A percentile compares a stretch with the other conserved stretches of the same genome.
Evolutionary conservation across 2,329 filamentous ascomycete genomes (phyloP).

Genomic region (Diaporthe sp.): DNA sequence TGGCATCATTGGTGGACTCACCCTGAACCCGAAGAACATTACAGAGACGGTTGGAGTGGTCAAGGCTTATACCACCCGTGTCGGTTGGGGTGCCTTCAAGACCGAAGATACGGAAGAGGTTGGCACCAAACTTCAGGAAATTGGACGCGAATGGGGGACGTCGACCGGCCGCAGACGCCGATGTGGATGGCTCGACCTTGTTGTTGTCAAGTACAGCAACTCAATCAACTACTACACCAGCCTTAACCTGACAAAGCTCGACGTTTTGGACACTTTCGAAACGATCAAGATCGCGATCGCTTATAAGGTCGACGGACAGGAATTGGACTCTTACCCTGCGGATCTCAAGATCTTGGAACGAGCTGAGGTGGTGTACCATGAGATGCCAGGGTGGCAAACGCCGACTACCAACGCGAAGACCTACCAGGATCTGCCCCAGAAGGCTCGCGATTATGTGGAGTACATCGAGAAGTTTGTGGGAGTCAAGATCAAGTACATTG

Average conservation of each 20-base stretch:
- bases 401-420: slow-evolving; percentile 71
- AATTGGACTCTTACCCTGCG: slow-evolving; percentile 75
- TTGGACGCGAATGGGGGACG: slow-evolving; percentile 52
- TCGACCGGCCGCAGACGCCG: slow-evolving; percentile 68
- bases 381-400: slow-evolving; percentile 77
- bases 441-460: slow-evolving; percentile 70
- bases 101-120: slow-evolving; percentile 63
- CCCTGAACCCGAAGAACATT: slow-evolving; percentile 68
- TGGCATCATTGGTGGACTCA: slow-evolving; percentile 71
- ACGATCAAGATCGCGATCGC: slow-evolving; percentile 82
- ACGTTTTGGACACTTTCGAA: slow-evolving; percentile 80
- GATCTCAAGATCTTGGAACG: slow-evolving; percentile 70
- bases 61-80: slow-evolving; percentile 69
- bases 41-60: slow-evolving; percentile 72
- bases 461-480: slow-evolving; percentile 75
- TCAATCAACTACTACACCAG: slow-evolving; percentile 77
- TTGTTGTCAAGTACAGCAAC: slow-evolving; percentile 70
- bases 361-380: slow-evolving; percentile 76
- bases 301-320: slow-evolving; percentile 68
- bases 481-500: slow-evolving; percentile 73
- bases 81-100: slow-evolving; percentile 71
- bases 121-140: slow-evolving; percentile 55
- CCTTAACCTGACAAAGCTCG: slow-evolving; percentile 70
- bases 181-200: slow-evolving; percentile 70
- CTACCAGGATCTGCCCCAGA: slow-evolving; percentile 71